Evolutionary conservation across 768 basidiomycete genomes (phyloP).

Genomic region (Grammothele lineata): DNA sequence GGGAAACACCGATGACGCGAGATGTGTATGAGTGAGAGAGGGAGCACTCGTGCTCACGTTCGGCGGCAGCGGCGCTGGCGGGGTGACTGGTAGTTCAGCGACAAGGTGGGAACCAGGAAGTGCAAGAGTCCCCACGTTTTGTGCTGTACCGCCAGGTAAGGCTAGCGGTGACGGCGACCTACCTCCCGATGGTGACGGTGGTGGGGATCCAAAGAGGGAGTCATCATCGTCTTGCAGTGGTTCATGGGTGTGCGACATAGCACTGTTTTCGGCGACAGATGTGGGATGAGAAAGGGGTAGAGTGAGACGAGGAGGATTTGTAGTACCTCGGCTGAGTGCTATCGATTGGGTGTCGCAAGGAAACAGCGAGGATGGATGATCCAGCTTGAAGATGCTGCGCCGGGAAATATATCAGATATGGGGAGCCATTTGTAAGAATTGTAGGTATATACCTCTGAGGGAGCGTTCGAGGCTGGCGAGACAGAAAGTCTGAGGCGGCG

Average conservation of each 20-base stretch:
- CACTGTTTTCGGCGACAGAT: constrained; percentile 11
- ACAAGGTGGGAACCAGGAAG: constrained; percentile 89
- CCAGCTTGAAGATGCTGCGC: constrained; percentile 5
- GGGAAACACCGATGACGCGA: too few species aligned
- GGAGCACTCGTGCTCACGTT: constrained; percentile 24
- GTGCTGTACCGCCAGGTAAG: constrained; percentile 53
- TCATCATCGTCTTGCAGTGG: constrained; percentile 47
- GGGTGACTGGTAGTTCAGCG: constrained; percentile 83
- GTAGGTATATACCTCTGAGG: too few species aligned
- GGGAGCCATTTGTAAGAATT: too few species aligned
- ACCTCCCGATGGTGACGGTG: constrained; percentile 66
- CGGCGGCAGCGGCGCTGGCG: constrained; percentile 61
- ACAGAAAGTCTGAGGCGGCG: too few species aligned
- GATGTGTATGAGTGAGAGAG: constrained; percentile 19
- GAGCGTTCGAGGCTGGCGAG: too few species aligned
- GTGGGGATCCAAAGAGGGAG: constrained; percentile 80
- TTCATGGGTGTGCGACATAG: constrained; percentile 20
- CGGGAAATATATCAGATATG: too few species aligned
- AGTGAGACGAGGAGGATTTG: neutral
- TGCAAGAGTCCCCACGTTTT: constrained; percentile 98
- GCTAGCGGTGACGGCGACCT: constrained; percentile 71
- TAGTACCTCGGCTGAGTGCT: constrained; percentile 16
- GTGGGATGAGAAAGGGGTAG: neutral
- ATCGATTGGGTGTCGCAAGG: constrained; percentile 9
- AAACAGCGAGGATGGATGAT: neutral